These are phyloP conservation scores for Xylaria polymorpha DNA, from an alignment of 2,329 filamentous ascomycete species.

Conservation along the genomic window DNA sequence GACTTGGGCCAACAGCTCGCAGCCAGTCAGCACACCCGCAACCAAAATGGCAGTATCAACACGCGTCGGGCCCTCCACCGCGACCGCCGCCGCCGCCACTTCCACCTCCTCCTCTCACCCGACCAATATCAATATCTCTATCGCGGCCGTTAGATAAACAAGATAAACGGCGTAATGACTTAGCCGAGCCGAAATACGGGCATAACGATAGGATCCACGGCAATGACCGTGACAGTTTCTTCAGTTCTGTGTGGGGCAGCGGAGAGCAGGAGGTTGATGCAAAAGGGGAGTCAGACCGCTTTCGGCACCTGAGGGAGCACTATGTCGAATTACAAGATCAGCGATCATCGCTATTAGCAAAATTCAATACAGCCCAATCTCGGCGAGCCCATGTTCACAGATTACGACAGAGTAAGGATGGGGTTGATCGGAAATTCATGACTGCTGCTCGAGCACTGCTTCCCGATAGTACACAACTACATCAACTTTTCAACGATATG, in stretches of 20 bases:
- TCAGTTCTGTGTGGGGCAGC: constrained; percentile 24
- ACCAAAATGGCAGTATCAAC: constrained; percentile 36
- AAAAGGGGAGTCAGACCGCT: constrained; percentile 19
- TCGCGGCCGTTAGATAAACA: not conserved
- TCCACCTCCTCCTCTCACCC: constrained; percentile 10
- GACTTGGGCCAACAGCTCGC: constrained; percentile 12
- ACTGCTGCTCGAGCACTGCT: constrained; percentile 43
- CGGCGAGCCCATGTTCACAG: constrained; percentile 41
- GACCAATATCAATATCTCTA: constrained; percentile 4
- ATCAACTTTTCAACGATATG: constrained; percentile 44
- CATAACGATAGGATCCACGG: constrained; percentile 23
- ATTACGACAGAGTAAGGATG: constrained; percentile 43
- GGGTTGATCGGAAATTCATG: constrained; percentile 46
- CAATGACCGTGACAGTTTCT: constrained; percentile 16
- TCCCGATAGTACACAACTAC: constrained; percentile 37
- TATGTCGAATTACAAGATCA: constrained; percentile 39
- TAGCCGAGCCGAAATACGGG: constrained; percentile 1
- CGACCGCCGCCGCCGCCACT: constrained; percentile 15
- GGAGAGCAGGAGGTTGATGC: constrained; percentile 21
- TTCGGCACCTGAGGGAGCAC: constrained; percentile 39
- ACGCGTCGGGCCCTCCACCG: constrained; percentile 7
- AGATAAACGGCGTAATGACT: not conserved
- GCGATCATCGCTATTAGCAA: constrained; percentile 39
- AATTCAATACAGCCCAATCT: constrained; percentile 40
- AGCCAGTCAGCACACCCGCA: constrained; percentile 35